Evolutionary conservation across 2,329 filamentous ascomycete genomes (phyloP), one percentile per base, ranked within the genome.

Genomic region (Paracoccidioides brasiliensis): DNA sequence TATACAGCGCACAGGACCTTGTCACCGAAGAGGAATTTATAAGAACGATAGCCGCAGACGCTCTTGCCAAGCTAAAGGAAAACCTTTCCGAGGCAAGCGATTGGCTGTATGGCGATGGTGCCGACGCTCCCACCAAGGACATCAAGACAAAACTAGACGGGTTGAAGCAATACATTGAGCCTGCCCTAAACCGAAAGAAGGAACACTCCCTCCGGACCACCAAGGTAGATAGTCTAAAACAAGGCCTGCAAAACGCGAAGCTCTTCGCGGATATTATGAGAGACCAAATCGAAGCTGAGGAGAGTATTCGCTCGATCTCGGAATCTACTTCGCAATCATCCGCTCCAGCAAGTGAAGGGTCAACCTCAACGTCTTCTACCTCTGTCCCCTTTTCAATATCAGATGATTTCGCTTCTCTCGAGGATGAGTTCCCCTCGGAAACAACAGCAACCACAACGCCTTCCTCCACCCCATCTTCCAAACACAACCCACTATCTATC

Each of bases 91-190:
- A 81, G 51, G 80, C 83, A 28, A 86, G 87, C 63, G 90, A 95
- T 9, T 98, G 93, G 91, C 82, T 98, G 57, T 93, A 95, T 67
- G 87, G 81, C 14, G 90, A 90, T 49, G 89, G 91, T 55, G 78
- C 80, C 14, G 83, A 90, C 51, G 90, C 93, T 4, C 77, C 80
- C 40, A 84, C 83, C 56, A 82, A 87, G 3, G 82, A 85, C 50
- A 80, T 98, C 64, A 87, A 85, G 69, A 78, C 80, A 55, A 88
- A 85, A 67, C 80, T 94, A 52, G 85, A 88, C 69, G 80, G 80
- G 46, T 80, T 98, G 52, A 85, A 88, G 66, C 80, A 83, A 54
- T 80, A 96, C 49, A 86, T 90, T 53, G 76, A 81, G 37, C 91
- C 90, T 1, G 82, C 95, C 32, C 78, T 89, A 62, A 82, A 80